These are phyloP conservation scores for Globisporangium ultimum DNA, from an alignment of 352 stramenopile species.

Conservation along the genomic window DNA sequence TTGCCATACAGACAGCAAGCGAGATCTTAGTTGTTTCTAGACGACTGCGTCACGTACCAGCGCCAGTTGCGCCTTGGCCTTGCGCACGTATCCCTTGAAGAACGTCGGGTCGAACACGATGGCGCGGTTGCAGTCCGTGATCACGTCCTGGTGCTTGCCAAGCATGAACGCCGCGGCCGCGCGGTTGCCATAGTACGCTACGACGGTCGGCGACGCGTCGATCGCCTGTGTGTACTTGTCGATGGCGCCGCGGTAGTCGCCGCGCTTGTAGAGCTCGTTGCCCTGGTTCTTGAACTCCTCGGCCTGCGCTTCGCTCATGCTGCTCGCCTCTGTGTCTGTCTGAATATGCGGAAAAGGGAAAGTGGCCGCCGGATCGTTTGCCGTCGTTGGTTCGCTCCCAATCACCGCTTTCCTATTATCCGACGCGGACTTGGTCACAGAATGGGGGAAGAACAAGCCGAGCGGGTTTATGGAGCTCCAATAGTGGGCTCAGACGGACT, in stretches of 20 bases:
- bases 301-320: conserved; percentile 47
- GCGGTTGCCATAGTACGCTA: conserved; percentile 89
- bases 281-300: conserved; percentile 85
- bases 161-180: conserved; percentile 91
- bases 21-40: no score
- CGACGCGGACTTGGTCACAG: neutral
- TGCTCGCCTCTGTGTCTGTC: conserved; percentile 11
- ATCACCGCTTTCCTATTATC: neutral
- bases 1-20: neutral
- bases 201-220: conserved; percentile 75
- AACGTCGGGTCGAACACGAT: conserved; percentile 89
- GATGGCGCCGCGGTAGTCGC: conserved; percentile 88
- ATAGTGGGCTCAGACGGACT: neutral
- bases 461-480: neutral
- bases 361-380: conserved; percentile 2
- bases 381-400: neutral
- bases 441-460: neutral
- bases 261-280: conserved; percentile 91
- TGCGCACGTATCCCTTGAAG: conserved; percentile 90
- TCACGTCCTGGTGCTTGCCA: conserved; percentile 84
- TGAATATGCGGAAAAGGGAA: conserved; percentile 8
- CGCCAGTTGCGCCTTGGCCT: conserved; percentile 84
- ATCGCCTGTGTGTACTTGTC: conserved; percentile 91
- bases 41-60: conserved; percentile 29
- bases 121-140: conserved; percentile 88